Percentiles rank a stretch among this genome's conserved stretches.
These are phyloP conservation scores for Moricandia moricandioides DNA, from an alignment of 345 rosid species.

Conservation along the genomic window DNA sequence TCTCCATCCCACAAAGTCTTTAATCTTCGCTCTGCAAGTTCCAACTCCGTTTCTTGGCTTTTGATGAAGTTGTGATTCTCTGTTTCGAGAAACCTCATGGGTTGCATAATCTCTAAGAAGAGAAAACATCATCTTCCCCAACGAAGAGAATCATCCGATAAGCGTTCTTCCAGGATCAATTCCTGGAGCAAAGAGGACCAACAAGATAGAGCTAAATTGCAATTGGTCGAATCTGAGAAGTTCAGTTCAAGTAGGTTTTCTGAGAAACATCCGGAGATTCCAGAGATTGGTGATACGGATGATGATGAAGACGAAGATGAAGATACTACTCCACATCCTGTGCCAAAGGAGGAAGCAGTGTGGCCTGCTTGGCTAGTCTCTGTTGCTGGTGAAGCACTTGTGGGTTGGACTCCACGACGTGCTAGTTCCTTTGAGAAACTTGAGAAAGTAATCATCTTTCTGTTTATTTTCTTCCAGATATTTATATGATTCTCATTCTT, in stretches of 20 bases:
- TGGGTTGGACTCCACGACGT: constrained; percentile 81
- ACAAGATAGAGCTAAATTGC: constrained; percentile 26
- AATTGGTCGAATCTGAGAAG: constrained; percentile 50
- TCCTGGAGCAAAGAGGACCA: constrained; percentile 50
- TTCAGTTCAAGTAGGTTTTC: constrained; percentile 46
- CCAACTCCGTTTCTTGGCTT: background rate
- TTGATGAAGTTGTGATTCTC: background rate
- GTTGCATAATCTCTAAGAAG: constrained; percentile 78
- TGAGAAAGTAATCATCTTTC: constrained; percentile 57
- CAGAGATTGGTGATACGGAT: constrained; percentile 37
- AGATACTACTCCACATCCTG: constrained; percentile 26
- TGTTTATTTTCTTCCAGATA: background rate
- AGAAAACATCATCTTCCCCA: constrained; percentile 36
- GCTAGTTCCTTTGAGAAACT: constrained; percentile 82
- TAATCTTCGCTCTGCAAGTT: background rate
- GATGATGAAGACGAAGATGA: constrained; percentile 5
- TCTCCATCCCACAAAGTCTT: constrained; percentile 20
- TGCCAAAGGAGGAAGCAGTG: constrained; percentile 36
- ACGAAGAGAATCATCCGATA: constrained; percentile 50
- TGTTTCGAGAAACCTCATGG: constrained; percentile 44
- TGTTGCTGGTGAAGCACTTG: constrained; percentile 82
- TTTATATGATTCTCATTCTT: background rate
- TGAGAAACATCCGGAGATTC: constrained; percentile 41
- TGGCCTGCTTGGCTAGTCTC: constrained; percentile 95
- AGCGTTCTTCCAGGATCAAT: constrained; percentile 55